These are phyloP conservation scores for Poa pratensis DNA, from an alignment of 176 grass and related monocot genomes.

Conservation along the genomic window DNA sequence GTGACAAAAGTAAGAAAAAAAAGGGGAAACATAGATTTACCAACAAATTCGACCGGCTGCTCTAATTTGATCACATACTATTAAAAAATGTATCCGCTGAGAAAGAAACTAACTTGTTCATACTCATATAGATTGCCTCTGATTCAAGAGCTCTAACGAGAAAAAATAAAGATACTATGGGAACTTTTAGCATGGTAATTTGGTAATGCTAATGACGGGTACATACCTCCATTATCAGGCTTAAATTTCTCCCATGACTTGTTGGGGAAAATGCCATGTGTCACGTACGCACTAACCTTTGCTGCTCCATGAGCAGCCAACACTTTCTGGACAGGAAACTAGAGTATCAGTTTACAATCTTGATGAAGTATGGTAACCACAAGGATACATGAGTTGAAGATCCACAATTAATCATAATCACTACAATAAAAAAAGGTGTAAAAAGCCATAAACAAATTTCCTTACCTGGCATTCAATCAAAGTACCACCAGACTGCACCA, in stretches of 20 bases:
- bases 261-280: conserved; percentile 94
- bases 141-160: conserved; percentile 5
- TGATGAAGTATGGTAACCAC: background rate
- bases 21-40: background rate
- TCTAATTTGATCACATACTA: conserved; percentile 16
- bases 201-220: background rate
- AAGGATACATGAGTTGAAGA: conserved; percentile 22
- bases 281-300: conserved; percentile 95
- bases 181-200: conserved; percentile 35
- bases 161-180: background rate
- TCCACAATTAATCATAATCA: conserved; percentile 34
- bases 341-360: conserved; percentile 32
- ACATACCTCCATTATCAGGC: conserved; percentile 77
- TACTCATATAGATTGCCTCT: conserved; percentile 20
- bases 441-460: conserved; percentile 6
- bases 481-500: conserved; percentile 95
- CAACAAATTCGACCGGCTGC: background rate
- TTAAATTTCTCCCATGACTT: conserved; percentile 82
- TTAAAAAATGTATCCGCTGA: background rate
- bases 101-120: conserved; percentile 30
- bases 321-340: conserved; percentile 78
- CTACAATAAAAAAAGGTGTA: background rate
- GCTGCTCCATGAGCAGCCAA: conserved; percentile 86
- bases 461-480: conserved; percentile 96
- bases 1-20: conserved; percentile 4